A percentile compares a stretch with the other conserved stretches of the same genome.
phyloP scores from a whole-genome alignment of 2,329 filamentous ascomycete species.

The Metarhizium rileyi region DNA sequence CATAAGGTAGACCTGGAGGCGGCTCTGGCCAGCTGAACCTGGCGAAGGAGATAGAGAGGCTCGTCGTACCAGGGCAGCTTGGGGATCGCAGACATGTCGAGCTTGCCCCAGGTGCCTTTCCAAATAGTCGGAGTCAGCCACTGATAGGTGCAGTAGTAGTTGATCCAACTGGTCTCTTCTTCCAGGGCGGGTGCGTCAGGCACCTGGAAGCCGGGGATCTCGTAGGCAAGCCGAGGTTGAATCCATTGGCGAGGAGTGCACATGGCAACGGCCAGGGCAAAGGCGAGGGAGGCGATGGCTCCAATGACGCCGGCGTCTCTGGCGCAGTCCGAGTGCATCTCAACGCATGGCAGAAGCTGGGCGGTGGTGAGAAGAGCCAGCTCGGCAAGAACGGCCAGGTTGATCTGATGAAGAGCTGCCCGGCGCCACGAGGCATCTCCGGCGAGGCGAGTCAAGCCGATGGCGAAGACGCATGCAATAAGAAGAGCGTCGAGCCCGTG shows the following conservation, averaged over 20 bases:
- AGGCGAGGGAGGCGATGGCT: constrained; percentile 26
- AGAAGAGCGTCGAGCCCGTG: constrained; percentile 28
- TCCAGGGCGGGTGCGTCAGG: constrained; percentile 36
- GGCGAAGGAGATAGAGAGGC: constrained; percentile 35
- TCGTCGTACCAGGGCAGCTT: constrained; percentile 46
- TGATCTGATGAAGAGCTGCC: constrained; percentile 37
- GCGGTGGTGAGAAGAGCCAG: constrained; percentile 26
- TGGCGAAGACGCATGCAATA: constrained; percentile 30
- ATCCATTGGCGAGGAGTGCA: constrained; percentile 41
- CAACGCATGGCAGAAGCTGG: constrained; percentile 34
- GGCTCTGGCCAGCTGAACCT: constrained; percentile 32
- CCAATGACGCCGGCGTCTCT: constrained; percentile 22
- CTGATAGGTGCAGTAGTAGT: constrained; percentile 40
- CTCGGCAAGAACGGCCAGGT: constrained; percentile 30
- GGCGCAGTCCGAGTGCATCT: constrained; percentile 22
- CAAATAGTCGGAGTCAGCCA: constrained; percentile 41
- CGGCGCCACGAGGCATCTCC: constrained; percentile 34
- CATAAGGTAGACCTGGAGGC: constrained; percentile 33
- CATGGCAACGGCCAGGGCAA: constrained; percentile 29
- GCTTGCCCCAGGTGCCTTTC: constrained; percentile 32
- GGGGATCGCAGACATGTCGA: constrained; percentile 39
- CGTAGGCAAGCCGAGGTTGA: constrained; percentile 30
- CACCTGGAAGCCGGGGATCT: constrained; percentile 26
- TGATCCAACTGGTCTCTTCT: constrained; percentile 44
- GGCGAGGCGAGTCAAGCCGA: constrained; percentile 34